A percentile compares a stretch with the other conserved stretches of the same genome.
Evolutionary conservation across 805 yeast species (phyloP).

Genomic region (Ogataea nonfermentans): DNA sequence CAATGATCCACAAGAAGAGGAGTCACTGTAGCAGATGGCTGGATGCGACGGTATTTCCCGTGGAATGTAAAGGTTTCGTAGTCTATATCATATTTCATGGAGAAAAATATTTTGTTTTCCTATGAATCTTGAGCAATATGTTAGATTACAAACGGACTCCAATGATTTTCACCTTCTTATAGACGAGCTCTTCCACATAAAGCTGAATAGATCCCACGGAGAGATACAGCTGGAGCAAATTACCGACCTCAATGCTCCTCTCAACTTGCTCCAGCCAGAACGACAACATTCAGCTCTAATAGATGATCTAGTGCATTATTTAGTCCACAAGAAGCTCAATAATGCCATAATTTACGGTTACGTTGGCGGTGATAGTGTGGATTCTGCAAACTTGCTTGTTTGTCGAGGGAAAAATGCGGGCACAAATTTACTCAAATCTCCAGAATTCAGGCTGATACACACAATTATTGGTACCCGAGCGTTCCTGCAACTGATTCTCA

Average conservation of each 20-base stretch:
- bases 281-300: conserved; percentile 36
- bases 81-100: conserved; percentile 35
- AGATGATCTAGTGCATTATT: conserved; percentile 38
- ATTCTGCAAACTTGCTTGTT: conserved; percentile 31
- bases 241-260: not conserved
- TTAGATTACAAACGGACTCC: conserved; percentile 1
- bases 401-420: conserved; percentile 38
- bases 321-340: conserved; percentile 29
- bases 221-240: not conserved
- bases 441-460: conserved; percentile 44
- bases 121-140: conserved; percentile 16
- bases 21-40: conserved; percentile 27
- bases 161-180: not conserved
- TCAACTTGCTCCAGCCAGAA: not conserved
- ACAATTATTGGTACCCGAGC: conserved; percentile 37
- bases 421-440: conserved; percentile 40
- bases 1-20: conserved; percentile 40
- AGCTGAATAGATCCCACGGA: not conserved
- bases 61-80: conserved; percentile 40
- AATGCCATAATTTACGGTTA: conserved; percentile 48
- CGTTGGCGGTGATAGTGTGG: conserved; percentile 30
- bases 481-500: conserved; percentile 42
- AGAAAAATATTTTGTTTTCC: conserved; percentile 2
- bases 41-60: conserved; percentile 40
- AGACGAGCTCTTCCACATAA: not conserved